Percentiles rank a stretch among this genome's conserved stretches.
Conservation (phyloP, 176 grass and related monocot species). For the Phyllostachys edulis region DNA sequence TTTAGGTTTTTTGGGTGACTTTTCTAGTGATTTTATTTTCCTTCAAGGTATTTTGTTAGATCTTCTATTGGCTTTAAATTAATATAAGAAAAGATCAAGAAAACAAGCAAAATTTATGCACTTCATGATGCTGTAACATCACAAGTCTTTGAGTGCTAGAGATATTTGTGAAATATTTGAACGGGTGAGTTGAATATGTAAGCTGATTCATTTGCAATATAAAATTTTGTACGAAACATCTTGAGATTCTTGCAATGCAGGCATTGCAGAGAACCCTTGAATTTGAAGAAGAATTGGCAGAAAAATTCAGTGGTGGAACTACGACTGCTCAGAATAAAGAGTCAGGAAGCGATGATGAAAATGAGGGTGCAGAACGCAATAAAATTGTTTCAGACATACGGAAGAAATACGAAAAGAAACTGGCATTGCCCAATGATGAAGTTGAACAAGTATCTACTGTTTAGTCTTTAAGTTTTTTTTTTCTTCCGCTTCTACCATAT, state of each 20-base stretch:
- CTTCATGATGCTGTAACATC: background rate
- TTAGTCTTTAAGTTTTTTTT: background rate
- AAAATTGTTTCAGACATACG: conserved; percentile 95
- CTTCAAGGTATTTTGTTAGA: background rate
- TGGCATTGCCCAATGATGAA: conserved; percentile 49
- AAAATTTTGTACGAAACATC: conserved; percentile 1
- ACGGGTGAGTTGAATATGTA: background rate
- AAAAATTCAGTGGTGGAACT: conserved; percentile 93
- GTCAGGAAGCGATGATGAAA: conserved; percentile 68
- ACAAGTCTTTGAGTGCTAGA: background rate
- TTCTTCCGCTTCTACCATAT: background rate
- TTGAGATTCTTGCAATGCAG: conserved; percentile 42
- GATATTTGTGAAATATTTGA: conserved; percentile 8
- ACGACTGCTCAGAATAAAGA: conserved; percentile 59
- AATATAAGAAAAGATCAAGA: background rate
- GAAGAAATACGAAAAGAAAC: conserved; percentile 95
- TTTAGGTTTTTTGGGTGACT: background rate
- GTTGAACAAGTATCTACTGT: conserved; percentile 49
- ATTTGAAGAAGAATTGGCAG: conserved; percentile 99
- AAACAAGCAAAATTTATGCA: background rate
- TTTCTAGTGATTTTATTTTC: conserved; percentile 1
- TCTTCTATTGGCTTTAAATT: background rate
- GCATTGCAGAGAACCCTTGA: conserved; percentile 93
- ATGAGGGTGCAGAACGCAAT: conserved; percentile 55
- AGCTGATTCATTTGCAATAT: conserved; percentile 25